Evolutionary conservation across 225 moss, liverwort and hornwort genomes (phyloP).

Genomic region (Lunularia cruciata): DNA sequence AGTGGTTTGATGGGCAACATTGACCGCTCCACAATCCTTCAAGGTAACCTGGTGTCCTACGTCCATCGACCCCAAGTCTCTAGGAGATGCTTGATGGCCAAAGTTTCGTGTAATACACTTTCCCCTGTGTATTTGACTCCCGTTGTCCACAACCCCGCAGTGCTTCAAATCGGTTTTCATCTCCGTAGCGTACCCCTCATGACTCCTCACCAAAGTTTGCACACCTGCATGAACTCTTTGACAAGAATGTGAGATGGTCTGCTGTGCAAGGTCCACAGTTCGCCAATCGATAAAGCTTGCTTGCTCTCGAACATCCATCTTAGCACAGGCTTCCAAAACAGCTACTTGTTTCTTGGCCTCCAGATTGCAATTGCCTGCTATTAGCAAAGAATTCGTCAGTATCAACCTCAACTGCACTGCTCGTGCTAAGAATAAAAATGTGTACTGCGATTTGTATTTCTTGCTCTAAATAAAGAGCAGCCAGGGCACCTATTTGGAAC

Average conservation of each 20-base stretch:
- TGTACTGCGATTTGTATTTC: no score
- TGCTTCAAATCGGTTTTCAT: conserved; percentile 22
- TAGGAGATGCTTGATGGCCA: conserved; percentile 31
- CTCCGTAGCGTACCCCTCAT: conserved; percentile 18
- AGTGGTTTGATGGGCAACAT: conserved; percentile 20
- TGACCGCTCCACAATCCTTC: conserved; percentile 23
- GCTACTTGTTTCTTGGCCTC: no score
- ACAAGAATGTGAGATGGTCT: conserved; percentile 9
- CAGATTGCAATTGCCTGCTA: no score
- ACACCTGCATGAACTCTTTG: conserved; percentile 17
- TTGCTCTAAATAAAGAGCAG: no score
- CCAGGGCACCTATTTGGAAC: no score
- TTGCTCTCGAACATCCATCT: no score
- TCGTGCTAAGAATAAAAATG: background rate
- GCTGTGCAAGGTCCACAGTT: conserved; percentile 21
- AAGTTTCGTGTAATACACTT: conserved; percentile 26
- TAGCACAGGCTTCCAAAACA: no score
- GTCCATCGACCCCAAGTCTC: conserved; percentile 23
- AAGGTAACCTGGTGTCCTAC: conserved; percentile 19
- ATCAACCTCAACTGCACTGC: no score
- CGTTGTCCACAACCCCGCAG: conserved; percentile 10
- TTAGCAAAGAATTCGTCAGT: no score
- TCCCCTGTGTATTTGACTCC: conserved; percentile 24
- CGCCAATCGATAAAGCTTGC: no score
- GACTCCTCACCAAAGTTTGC: conserved; percentile 9